Percentiles rank a stretch among this genome's conserved stretches.
These are phyloP conservation scores for Debaryomyces subglobosus DNA, from an alignment of 1,139 yeast genomes.

Conservation along the genomic window DNA sequence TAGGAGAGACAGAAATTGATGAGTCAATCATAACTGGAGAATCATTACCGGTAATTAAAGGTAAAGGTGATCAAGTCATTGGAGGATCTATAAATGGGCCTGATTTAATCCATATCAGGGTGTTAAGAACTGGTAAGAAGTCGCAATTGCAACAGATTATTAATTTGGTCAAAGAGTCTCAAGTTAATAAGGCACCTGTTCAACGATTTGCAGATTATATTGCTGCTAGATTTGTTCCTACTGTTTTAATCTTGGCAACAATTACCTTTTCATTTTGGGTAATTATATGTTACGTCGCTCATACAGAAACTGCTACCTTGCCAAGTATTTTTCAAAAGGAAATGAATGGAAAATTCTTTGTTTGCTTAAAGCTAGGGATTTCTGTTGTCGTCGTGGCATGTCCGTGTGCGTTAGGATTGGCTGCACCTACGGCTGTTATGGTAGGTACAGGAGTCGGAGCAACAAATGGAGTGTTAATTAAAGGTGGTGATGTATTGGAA, in stretches of 20 bases:
- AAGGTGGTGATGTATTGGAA: constrained; percentile 92
- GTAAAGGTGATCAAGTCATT: constrained; percentile 62
- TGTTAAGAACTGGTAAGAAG: constrained; percentile 73
- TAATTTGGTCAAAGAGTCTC: constrained; percentile 84
- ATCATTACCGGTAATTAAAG: constrained; percentile 70
- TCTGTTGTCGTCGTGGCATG: constrained; percentile 96
- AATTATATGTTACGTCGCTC: constrained; percentile 36
- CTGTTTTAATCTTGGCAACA: constrained; percentile 61
- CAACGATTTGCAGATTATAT: constrained; percentile 85
- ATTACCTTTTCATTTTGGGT: constrained; percentile 76
- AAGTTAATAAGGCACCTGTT: constrained; percentile 84
- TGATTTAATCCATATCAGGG: constrained; percentile 69
- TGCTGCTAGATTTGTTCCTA: constrained; percentile 86
- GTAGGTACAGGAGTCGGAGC: constrained; percentile 99
- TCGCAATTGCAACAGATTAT: constrained; percentile 90
- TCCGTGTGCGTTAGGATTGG: constrained; percentile 95
- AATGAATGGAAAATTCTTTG: constrained; percentile 61
- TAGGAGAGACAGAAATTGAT: constrained; percentile 81
- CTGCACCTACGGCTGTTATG: constrained; percentile 98
- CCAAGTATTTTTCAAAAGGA: constrained; percentile 62
- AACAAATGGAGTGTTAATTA: constrained; percentile 81
- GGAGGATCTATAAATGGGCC: constrained; percentile 93
- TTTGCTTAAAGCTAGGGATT: constrained; percentile 81
- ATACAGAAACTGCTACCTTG: constrained; percentile 21
- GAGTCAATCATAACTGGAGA: constrained; percentile 94